Evolutionary conservation across 176 grass and related monocot species (phyloP).

Genomic region (Poa pratensis): DNA sequence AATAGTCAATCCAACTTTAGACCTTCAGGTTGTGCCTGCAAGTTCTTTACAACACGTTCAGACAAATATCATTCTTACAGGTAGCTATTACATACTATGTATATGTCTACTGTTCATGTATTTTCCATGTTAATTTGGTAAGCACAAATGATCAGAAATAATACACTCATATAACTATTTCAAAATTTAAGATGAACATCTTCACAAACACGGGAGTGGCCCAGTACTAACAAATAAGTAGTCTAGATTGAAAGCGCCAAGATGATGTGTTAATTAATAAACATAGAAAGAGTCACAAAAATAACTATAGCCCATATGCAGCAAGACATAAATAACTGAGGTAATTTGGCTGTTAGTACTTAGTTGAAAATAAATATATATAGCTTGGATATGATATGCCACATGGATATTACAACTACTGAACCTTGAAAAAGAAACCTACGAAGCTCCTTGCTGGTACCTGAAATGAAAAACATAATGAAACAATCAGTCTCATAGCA

Average conservation of each 20-base stretch:
- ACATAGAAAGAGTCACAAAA: neutral
- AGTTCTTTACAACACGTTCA: too few relatives aligned
- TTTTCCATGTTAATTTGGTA: neutral
- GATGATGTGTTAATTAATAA: neutral
- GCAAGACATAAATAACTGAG: conserved; percentile 1
- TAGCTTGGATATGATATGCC: conserved; percentile 76
- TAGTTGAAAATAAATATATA: conserved; percentile 79
- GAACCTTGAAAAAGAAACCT: conserved; percentile 73
- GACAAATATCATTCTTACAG: conserved; percentile 1
- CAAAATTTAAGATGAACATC: neutral
- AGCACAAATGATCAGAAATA: neutral
- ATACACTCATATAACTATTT: neutral
- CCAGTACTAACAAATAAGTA: conserved; percentile 11
- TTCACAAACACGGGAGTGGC: neutral
- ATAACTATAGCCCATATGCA: neutral
- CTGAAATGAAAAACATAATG: conserved; percentile 74
- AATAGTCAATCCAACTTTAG: neutral
- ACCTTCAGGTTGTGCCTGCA: too few relatives aligned
- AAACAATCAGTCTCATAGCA: conserved; percentile 73
- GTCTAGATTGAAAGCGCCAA: too few relatives aligned
- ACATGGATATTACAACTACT: conserved; percentile 80
- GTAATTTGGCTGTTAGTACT: conserved; percentile 54
- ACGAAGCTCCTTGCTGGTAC: conserved; percentile 52
- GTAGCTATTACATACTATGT: neutral
- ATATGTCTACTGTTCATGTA: neutral